Evolutionary conservation across 805 yeast species (phyloP).

Genomic region (Wickerhamomyces canadensis): DNA sequence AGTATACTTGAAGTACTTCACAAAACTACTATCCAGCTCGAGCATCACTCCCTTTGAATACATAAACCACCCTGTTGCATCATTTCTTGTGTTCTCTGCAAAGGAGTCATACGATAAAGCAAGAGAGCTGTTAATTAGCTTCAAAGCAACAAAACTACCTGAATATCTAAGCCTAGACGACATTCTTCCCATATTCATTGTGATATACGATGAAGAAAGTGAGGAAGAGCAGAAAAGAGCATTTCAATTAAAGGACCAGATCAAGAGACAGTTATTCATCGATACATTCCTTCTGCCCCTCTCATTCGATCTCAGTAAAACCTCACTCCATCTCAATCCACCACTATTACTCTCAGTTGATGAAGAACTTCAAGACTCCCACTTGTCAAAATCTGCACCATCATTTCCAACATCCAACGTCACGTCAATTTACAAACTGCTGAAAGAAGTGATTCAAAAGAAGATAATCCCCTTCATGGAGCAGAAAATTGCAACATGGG

Average conservation of each 20-base stretch:
- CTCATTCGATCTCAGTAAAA: constrained; percentile 7
- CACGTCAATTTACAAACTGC: constrained; percentile 13
- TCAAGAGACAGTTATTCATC: constrained; percentile 32
- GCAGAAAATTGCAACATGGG: constrained; percentile 74
- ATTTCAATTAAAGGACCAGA: constrained; percentile 28
- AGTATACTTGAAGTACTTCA: constrained; percentile 52
- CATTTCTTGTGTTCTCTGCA: constrained; percentile 60
- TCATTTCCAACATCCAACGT: constrained; percentile 11
- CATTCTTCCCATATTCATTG: constrained; percentile 46
- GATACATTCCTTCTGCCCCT: constrained; percentile 22
- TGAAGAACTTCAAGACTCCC: constrained; percentile 35
- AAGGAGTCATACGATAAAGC: constrained; percentile 51
- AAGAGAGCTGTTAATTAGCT: constrained; percentile 48
- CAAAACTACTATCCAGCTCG: constrained; percentile 52
- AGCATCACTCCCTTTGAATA: constrained; percentile 74
- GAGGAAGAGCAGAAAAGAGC: constrained; percentile 41
- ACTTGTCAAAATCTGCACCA: constrained; percentile 9
- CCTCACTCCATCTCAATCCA: constrained; percentile 18
- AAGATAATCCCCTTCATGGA: constrained; percentile 76
- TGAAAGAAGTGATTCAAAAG: constrained; percentile 31
- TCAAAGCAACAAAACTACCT: constrained; percentile 44
- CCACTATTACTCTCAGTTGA: constrained; percentile 37
- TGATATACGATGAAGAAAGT: constrained; percentile 42
- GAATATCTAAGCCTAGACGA: constrained; percentile 64
- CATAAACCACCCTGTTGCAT: constrained; percentile 79